Conservation (phyloP, 352 stramenopile species). For the Phytophthora pistaciae region DNA sequence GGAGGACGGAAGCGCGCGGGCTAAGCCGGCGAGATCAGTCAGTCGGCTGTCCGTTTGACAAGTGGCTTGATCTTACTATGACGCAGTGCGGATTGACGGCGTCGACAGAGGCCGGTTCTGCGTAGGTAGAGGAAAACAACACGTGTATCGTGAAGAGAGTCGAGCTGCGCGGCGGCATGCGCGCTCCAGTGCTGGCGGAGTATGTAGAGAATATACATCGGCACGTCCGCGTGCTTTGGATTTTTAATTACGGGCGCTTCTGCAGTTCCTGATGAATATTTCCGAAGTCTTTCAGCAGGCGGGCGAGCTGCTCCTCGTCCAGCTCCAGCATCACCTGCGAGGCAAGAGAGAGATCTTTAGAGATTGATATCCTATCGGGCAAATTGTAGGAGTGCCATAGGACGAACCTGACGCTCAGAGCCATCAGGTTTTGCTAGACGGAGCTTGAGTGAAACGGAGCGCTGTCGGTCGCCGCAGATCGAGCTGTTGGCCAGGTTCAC, state of each 20-base stretch:
- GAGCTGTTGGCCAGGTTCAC: constrained; percentile 66
- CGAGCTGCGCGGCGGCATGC: constrained; percentile 4
- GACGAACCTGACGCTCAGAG: constrained; percentile 44
- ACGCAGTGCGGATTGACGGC: constrained; percentile 3
- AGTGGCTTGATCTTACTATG: constrained; percentile 9
- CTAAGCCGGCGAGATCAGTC: constrained; percentile 9
- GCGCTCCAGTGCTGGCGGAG: constrained; percentile 8
- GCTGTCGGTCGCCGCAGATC: constrained; percentile 55
- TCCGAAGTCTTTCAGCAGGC: constrained; percentile 50
- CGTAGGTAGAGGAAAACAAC: constrained; percentile 13
- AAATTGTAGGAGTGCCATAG: neutral
- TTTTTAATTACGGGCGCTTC: constrained; percentile 27
- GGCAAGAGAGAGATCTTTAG: neutral
- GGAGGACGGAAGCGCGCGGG: constrained; percentile 22
- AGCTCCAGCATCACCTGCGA: constrained; percentile 62
- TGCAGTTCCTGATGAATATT: constrained; percentile 41
- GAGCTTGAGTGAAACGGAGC: constrained; percentile 65
- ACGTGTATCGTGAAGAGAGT: constrained; percentile 22
- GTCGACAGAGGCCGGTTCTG: neutral
- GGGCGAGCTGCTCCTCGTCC: constrained; percentile 43
- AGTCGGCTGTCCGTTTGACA: constrained; percentile 7
- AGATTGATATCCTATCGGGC: neutral
- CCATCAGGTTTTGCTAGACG: constrained; percentile 39
- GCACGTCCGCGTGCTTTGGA: constrained; percentile 27
- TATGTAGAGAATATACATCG: constrained; percentile 45